phyloP scores from a whole-genome alignment of 139 green algal genomes.

The Volvox africanus region DNA sequence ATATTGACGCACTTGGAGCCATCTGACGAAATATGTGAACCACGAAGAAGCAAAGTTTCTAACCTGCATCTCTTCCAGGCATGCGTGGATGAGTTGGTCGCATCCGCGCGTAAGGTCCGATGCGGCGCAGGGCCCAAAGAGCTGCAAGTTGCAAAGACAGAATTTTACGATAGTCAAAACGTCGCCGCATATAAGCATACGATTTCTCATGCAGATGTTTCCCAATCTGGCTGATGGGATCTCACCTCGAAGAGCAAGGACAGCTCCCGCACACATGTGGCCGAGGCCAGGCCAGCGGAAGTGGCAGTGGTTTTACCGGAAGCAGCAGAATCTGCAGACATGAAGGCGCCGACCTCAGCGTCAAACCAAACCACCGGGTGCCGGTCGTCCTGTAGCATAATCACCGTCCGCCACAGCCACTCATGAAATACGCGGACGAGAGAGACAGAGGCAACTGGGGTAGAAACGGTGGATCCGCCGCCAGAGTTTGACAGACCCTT shows the following conservation, averaged over 20 bases:
- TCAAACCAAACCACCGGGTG: conserved; percentile 9
- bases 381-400: conserved; percentile 5
- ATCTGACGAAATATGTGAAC: too few relatives aligned
- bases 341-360: conserved; percentile 13
- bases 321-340: neutral
- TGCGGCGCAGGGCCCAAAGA: conserved; percentile 31
- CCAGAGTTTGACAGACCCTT: neutral
- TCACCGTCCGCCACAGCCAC: conserved; percentile 15
- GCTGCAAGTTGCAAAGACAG: neutral
- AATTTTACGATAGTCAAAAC: neutral
- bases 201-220: too few relatives aligned
- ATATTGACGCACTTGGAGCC: too few relatives aligned
- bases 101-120: neutral
- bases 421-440: neutral
- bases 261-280: conserved; percentile 29
- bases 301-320: too few relatives aligned
- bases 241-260: conserved; percentile 31
- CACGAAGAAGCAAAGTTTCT: too few relatives aligned
- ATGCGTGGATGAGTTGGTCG: neutral
- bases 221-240: too few relatives aligned
- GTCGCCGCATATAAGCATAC: too few relatives aligned
- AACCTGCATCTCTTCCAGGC: conserved; percentile 44
- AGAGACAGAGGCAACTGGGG: neutral
- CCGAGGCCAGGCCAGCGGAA: neutral
- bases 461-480: neutral